Evolutionary conservation across 75 land plant genomes (phyloP), one percentile per base, ranked within the genome.

Genomic region (Chamaecyparis obtusa): DNA sequence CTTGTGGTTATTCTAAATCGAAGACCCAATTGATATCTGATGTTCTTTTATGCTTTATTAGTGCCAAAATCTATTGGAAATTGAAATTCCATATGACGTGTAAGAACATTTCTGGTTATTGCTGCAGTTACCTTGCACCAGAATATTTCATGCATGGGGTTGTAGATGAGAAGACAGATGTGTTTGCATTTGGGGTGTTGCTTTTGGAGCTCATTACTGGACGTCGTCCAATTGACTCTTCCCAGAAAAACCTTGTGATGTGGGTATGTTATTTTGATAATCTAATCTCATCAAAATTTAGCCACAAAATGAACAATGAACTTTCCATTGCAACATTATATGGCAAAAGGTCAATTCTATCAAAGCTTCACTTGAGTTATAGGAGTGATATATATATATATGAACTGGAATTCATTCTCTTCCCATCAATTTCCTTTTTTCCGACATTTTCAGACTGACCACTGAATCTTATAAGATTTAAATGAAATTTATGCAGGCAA

Each of bases 141-240:
- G 95, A 94, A 81, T 94, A 94, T 82, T 94, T 94, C 86, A 91
- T 94, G 94, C 92, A 94, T 80, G 95, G 95, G 21, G 87, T 93
- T 71, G 92, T 94, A 84, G 92, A 93, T 74, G 95, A 93, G 88
- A 93, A 93, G 87, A 93, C 92, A 8, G 95, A 94, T 83, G 95
- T 94, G 37, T 94, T 93, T 79, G 89, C 95, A 36, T 94, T 89
- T 86, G 95, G 95, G 57, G 95, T 94, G 10, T 76, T 94, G 84
- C 90, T 94, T 24, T 86, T 94, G 78, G 95, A 94, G 89, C 92
- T 94, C 64, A 87, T 94, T 48, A 91, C 92, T 3, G 95, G 95
- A 27, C 91, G 95, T 21, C 86, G 72, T 11, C 93, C 95, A 21
- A 90, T 94, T 19, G 91, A 94, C 83, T 83, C 92, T 64, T 69